Evolutionary conservation across 768 basidiomycete genomes (phyloP).

Genomic region (Naematelia aurantialba): DNA sequence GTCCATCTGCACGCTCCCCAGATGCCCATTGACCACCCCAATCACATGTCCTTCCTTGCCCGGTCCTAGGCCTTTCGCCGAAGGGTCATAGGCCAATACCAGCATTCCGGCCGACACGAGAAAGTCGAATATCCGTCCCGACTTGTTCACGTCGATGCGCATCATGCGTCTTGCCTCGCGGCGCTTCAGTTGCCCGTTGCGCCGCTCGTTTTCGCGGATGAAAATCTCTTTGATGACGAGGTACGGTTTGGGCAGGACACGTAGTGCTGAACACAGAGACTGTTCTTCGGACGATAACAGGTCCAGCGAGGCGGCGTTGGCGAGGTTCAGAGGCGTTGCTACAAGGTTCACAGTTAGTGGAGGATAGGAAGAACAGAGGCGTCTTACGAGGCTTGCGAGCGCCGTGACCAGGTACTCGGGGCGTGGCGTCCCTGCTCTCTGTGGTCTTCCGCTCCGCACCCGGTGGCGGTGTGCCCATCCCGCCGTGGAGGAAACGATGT

Average conservation of each 20-base stretch:
- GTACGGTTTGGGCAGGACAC: conserved; percentile 92
- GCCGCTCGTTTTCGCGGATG: conserved; percentile 83
- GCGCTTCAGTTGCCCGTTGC: conserved; percentile 80
- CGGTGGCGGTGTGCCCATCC: conserved; percentile 34
- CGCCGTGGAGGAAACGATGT: conserved; percentile 41
- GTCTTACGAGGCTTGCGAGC: conserved; percentile 28
- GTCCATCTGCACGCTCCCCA: neutral
- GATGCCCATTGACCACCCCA: conserved; percentile 6
- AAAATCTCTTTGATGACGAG: conserved; percentile 92
- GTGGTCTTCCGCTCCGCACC: conserved; percentile 19
- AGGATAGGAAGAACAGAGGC: neutral
- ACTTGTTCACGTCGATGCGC: conserved; percentile 91
- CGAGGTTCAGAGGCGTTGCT: conserved; percentile 70
- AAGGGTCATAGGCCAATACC: conserved; percentile 34
- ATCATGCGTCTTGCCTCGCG: conserved; percentile 82
- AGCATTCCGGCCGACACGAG: conserved; percentile 70
- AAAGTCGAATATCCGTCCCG: conserved; percentile 88
- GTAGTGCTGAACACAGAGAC: conserved; percentile 76
- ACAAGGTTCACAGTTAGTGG: neutral
- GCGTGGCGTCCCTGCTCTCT: conserved; percentile 24
- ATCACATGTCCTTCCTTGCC: conserved; percentile 19
- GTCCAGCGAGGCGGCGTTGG: conserved; percentile 83
- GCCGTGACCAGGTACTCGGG: conserved; percentile 9
- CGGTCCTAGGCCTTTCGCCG: conserved; percentile 18
- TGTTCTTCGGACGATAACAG: conserved; percentile 86